These are phyloP conservation scores for Aspergillus sp. DNA, from an alignment of 2,329 filamentous ascomycete species.

Conservation along the genomic window DNA sequence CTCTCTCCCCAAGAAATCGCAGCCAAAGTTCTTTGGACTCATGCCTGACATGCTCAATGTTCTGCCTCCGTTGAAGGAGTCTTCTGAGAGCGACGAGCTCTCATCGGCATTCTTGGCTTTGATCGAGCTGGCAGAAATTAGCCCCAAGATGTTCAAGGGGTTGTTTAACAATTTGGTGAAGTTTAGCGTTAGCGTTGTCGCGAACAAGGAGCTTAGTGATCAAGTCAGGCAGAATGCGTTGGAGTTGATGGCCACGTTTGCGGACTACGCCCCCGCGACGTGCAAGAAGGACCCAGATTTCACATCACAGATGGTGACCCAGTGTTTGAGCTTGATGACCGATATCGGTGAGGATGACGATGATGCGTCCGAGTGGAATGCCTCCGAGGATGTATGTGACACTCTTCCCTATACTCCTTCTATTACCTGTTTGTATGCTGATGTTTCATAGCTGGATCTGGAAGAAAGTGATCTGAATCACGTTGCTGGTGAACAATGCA, in stretches of 20 bases:
- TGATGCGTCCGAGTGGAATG: constrained; percentile 90
- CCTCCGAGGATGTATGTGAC: constrained; percentile 76
- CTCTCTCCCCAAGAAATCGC: constrained; percentile 81
- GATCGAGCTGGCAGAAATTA: constrained; percentile 91
- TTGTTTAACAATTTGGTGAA: constrained; percentile 91
- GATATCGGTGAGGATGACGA: constrained; percentile 94
- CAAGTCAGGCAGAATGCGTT: constrained; percentile 90
- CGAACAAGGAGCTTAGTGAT: constrained; percentile 92
- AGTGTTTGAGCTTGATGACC: constrained; percentile 97
- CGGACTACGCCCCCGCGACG: constrained; percentile 89
- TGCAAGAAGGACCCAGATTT: constrained; percentile 93
- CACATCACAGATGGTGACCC: constrained; percentile 95
- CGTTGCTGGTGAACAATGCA: constrained; percentile 95
- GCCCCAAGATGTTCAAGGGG: constrained; percentile 94
- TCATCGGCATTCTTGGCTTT: constrained; percentile 86
- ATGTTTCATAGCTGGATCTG: constrained; percentile 67
- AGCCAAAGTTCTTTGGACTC: constrained; percentile 82
- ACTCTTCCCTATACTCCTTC: background rate
- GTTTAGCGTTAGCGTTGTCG: constrained; percentile 89
- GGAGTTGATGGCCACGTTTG: constrained; percentile 97
- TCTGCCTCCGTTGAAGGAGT: constrained; percentile 88
- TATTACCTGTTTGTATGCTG: constrained; percentile 21
- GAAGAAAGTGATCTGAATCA: constrained; percentile 98
- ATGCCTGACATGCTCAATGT: constrained; percentile 93
- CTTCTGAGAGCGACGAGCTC: constrained; percentile 84